Evolutionary conservation across 805 yeast genomes (phyloP).

Genomic region (Candida orba): DNA sequence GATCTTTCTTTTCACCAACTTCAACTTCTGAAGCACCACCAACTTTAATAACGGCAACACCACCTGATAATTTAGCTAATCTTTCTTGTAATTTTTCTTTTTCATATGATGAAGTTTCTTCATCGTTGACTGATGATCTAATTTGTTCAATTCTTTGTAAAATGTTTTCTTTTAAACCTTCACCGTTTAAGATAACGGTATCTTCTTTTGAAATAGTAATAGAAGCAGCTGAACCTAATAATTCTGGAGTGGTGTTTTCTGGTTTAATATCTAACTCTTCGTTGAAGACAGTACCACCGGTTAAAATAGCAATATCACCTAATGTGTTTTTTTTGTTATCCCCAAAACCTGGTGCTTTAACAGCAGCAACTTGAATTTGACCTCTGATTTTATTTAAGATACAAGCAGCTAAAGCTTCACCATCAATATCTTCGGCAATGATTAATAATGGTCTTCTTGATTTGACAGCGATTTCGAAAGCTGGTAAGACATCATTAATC

Average conservation of each 20-base stretch:
- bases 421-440: constrained; percentile 95
- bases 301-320: constrained; percentile 92
- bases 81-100: constrained; percentile 97
- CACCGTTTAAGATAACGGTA: constrained; percentile 91
- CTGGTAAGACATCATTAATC: constrained; percentile 86
- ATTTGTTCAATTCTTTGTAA: constrained; percentile 74
- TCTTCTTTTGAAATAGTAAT: constrained; percentile 94
- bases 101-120: constrained; percentile 58
- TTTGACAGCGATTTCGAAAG: constrained; percentile 91
- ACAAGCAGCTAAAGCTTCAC: constrained; percentile 98
- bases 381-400: constrained; percentile 97
- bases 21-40: constrained; percentile 98
- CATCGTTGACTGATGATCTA: constrained; percentile 21
- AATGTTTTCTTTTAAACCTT: constrained; percentile 81
- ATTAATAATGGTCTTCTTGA: constrained; percentile 89
- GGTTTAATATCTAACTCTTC: constrained; percentile 87
- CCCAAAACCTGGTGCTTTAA: constrained; percentile 99
- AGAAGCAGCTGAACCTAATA: constrained; percentile 89
- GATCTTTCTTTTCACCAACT: constrained; percentile 99
- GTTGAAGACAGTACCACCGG: constrained; percentile 57
- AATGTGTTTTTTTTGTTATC: constrained; percentile 94
- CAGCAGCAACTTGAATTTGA: constrained; percentile 96
- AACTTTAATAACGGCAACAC: constrained; percentile 97
- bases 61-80: constrained; percentile 95
- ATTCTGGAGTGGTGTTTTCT: constrained; percentile 87